These are phyloP conservation scores for Suillus paluster DNA, from an alignment of 768 basidiomycete genomes.

Conservation along the genomic window DNA sequence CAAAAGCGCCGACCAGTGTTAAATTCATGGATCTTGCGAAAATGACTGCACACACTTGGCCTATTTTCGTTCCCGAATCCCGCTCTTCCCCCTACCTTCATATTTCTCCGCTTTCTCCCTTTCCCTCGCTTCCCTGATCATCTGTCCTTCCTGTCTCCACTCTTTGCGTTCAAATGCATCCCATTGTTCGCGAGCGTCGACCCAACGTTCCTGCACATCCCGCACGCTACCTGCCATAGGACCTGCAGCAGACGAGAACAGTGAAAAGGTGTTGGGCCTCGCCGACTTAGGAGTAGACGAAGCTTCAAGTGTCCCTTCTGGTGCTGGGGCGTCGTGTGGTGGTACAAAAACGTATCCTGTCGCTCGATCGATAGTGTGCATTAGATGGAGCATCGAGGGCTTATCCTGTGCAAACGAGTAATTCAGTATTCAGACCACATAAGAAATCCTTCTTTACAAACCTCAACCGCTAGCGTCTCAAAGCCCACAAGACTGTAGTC, in stretches of 20 bases:
- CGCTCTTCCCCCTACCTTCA: constrained; percentile 12
- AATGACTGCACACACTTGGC: neutral
- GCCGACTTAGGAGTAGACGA: constrained; percentile 40
- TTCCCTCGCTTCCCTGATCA: constrained; percentile 26
- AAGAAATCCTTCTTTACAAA: constrained; percentile 37
- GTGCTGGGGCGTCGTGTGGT: constrained; percentile 37
- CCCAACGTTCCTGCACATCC: constrained; percentile 93
- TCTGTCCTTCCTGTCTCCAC: constrained; percentile 79
- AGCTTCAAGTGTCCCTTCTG: constrained; percentile 35
- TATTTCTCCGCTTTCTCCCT: constrained; percentile 16
- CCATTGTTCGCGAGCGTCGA: constrained; percentile 82
- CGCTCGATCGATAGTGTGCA: constrained; percentile 84
- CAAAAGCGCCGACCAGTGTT: neutral
- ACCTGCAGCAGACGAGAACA: constrained; percentile 71
- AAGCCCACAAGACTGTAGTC: constrained; percentile 94
- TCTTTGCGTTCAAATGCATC: constrained; percentile 79
- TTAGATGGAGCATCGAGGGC: constrained; percentile 89
- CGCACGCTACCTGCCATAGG: constrained; percentile 56
- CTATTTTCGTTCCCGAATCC: constrained; percentile 35
- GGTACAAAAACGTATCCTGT: constrained; percentile 92
- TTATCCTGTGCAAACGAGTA: constrained; percentile 69
- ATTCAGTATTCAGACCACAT: neutral
- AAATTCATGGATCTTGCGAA: neutral
- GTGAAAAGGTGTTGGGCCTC: constrained; percentile 66
- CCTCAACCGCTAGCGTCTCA: constrained; percentile 96